Evolutionary conservation across 228 moss, liverwort and hornwort species (phyloP), one percentile per base, ranked within the genome.

Genomic region (Sphagnum fallax): DNA sequence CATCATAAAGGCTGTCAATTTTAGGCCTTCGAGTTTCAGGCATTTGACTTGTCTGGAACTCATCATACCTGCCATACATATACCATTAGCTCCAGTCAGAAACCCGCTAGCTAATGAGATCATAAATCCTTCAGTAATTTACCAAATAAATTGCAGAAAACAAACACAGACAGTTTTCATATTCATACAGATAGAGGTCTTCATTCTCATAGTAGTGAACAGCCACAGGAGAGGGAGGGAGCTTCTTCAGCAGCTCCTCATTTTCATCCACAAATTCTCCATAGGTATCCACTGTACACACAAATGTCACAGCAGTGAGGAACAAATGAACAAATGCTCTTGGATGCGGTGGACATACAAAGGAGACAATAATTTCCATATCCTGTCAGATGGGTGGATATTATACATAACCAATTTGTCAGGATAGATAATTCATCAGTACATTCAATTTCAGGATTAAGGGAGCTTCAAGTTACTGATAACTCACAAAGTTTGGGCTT

Each of bases 181-280:
- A 53, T 68, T 72, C 81, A 79, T 87, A 98, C 98, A 98, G 90
- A 86, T 98, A 98, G 16, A 98, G 87, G 68, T 98, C 98, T 6
- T 86, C 88, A 59, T 79, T 68, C 81, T 98, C 98, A 61, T 98
- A 98, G 69, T 98, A 98, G 16, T 66, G 70, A 64, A 94, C 83
- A 51, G 98, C 98, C 16, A 9, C 92, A 48, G 94, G 98, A 16
- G 94, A 68, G 53, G 98, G 92, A 60, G 98, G 98, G 10, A 98
- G 81, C 4, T 73, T 87, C 73, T 90, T 94, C 12, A 98, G 75
- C 51, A 98, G 72, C 70, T 86, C 90, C 76, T 89, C 92, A 70
- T 98, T 98, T 61, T 74, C 92, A 70, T 94, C 94, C 53, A 85
- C 87, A 70, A 98, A 98, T 75, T 93, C 89, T 65, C 76, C 87